Base-by-base conservation (phyloP, 2,329 filamentous ascomycete species). In the Lasiodiplodia sp. region DNA sequence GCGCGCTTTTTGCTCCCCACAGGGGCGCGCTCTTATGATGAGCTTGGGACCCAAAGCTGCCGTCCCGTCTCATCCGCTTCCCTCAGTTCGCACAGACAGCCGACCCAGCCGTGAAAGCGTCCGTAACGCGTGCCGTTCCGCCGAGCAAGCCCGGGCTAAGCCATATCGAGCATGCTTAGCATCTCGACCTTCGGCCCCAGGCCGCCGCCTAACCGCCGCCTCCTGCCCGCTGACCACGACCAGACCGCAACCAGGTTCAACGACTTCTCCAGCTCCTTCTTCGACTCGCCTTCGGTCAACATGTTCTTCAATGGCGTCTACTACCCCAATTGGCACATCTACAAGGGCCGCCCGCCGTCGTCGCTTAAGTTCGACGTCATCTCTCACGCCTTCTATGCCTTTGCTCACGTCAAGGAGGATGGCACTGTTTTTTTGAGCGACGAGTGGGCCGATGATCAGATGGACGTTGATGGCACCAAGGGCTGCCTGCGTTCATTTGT, bases 341-440 rank as follows among this genome's bases (percentile, higher is more conserved):
- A 94, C 80, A 85, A 86, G 68, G 87, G 90, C 71, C 88, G 92
- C 73, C 91, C 91, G 18, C 92, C 92, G 0, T 91, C 88, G 1
- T 88, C 88, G 67, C 82, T 95, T 75, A 92, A 92, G 77, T 88
- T 93, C 78, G 88, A 88, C 72, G 92, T 91, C 74, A 89, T 95
- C 74, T 94, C 91, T 72, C 91, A 93, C 75, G 88, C 94, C 31
- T 94, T 94, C 79, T 97, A 25, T 84, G 96, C 55, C 84, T 96
- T 56, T 90, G 92, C 28, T 85, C 96, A 23, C 89, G 92, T 28
- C 92, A 95, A 78, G 90, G 90, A 28, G 93, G 91, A 74, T 94
- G 92, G 73, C 92, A 95, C 77, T 91, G 91, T 2, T 88, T 95
- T 95, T 77, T 91, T 92, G 92, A 83, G 94, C 69, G 92, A 96